Conservation (phyloP, 371 early-diverging fungal species). For the Rhizoclosmatium hyalinum region DNA sequence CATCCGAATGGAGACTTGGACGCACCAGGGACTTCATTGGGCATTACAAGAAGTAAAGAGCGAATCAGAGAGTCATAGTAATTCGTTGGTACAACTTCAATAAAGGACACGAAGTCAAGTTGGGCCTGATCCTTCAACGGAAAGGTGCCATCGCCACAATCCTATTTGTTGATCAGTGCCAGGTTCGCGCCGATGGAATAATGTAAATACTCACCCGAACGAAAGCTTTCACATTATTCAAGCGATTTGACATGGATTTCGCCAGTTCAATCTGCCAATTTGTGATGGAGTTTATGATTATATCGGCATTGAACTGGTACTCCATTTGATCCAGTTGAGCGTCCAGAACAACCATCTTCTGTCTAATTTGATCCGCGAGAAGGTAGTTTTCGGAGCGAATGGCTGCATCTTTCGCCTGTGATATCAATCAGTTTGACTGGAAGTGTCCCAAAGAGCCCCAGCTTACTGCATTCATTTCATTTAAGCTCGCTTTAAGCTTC, state of each 20-base stretch:
- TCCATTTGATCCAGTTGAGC: conserved; percentile 53
- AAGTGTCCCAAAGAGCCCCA: neutral
- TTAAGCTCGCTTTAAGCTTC: conserved; percentile 44
- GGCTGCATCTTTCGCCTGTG: conserved; percentile 47
- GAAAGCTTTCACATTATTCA: conserved; percentile 30
- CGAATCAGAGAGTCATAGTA: conserved; percentile 49
- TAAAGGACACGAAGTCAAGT: conserved; percentile 36
- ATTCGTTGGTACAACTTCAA: conserved; percentile 40
- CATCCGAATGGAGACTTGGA: conserved; percentile 53
- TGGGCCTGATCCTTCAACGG: conserved; percentile 45
- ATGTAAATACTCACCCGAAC: conserved; percentile 26
- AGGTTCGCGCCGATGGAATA: neutral
- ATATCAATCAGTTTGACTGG: neutral
- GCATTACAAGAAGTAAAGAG: conserved; percentile 46
- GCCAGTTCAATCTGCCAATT: conserved; percentile 50
- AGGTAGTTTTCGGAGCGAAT: conserved; percentile 49
- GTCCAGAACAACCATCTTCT: conserved; percentile 46
- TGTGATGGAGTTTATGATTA: conserved; percentile 49
- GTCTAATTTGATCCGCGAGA: conserved; percentile 49
- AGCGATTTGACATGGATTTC: conserved; percentile 30
- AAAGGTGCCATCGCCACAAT: conserved; percentile 17
- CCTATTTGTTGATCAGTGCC: conserved; percentile 13
- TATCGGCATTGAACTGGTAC: conserved; percentile 54
- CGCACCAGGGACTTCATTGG: conserved; percentile 49
- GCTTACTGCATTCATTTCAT: conserved; percentile 40